phyloP scores from a whole-genome alignment of 2,329 filamentous ascomycete species.

The Colletotrichum sp. region DNA sequence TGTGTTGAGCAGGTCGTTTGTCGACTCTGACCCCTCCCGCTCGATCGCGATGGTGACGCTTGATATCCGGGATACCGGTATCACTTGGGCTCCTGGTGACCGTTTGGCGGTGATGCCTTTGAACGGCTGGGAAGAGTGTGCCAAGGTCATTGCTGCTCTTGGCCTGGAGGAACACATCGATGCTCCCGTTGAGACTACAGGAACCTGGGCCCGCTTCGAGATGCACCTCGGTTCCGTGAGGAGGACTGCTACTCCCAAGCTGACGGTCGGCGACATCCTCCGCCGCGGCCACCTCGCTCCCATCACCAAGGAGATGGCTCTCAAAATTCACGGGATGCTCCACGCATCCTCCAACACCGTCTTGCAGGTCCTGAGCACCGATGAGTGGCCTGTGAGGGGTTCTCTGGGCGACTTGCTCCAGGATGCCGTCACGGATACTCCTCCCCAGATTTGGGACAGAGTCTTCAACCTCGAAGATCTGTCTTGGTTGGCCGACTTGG shows the following conservation, averaged over 20 bases:
- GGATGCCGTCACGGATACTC: constrained; percentile 51
- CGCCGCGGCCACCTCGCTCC: constrained; percentile 56
- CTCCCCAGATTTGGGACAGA: constrained; percentile 53
- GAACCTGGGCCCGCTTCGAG: constrained; percentile 51
- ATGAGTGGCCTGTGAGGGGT: constrained; percentile 56
- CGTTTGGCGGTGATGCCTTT: constrained; percentile 59
- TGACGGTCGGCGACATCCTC: constrained; percentile 55
- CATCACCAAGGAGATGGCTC: constrained; percentile 53
- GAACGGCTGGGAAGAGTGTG: constrained; percentile 58
- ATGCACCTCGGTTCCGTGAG: constrained; percentile 47
- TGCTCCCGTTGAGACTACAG: constrained; percentile 38
- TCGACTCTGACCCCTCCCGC: constrained; percentile 50
- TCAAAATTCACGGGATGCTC: constrained; percentile 52
- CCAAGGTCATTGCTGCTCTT: constrained; percentile 56
- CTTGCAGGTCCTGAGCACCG: constrained; percentile 51
- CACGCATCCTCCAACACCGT: constrained; percentile 55
- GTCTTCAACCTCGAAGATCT: constrained; percentile 51
- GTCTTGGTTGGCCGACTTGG: constrained; percentile 50
- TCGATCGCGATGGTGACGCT: constrained; percentile 54
- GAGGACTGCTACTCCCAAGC: constrained; percentile 23
- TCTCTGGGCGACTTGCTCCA: constrained; percentile 56
- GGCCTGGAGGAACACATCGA: constrained; percentile 53
- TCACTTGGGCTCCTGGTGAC: constrained; percentile 58
- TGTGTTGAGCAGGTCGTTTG: constrained; percentile 45
- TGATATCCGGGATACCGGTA: constrained; percentile 56